Conservation (phyloP, 148 eudicot species). For the Camellia sinensis region DNA sequence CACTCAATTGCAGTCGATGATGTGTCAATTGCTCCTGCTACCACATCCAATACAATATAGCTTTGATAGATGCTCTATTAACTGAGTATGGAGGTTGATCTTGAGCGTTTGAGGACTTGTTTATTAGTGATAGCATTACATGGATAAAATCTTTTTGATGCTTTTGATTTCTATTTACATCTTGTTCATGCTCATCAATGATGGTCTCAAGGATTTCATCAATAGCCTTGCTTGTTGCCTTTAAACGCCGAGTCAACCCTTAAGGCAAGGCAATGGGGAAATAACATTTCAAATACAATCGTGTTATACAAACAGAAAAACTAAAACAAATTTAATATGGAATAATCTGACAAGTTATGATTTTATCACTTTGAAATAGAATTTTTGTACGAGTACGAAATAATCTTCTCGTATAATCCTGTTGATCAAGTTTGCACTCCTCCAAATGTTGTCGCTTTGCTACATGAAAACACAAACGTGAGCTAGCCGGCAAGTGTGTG, state of each 20-base stretch:
- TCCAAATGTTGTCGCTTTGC: too few relatives aligned
- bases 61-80: conserved; percentile 17
- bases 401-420: too few relatives aligned
- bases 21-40: conserved; percentile 24
- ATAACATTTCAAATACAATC: neutral
- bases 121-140: conserved; percentile 4
- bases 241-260: conserved; percentile 23
- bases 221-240: neutral
- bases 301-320: neutral
- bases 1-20: conserved; percentile 29
- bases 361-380: too few relatives aligned
- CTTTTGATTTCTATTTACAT: neutral
- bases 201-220: conserved; percentile 24
- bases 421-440: too few relatives aligned
- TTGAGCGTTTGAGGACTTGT: neutral
- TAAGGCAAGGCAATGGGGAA: neutral
- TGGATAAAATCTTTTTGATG: conserved; percentile 10
- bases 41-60: conserved; percentile 13
- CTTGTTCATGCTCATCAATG: conserved; percentile 29
- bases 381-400: too few relatives aligned
- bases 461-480: too few relatives aligned
- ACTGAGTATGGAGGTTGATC: neutral
- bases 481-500: too few relatives aligned
- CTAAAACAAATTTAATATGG: neutral
- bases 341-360: neutral